Base-by-base conservation (phyloP, 805 yeast genomes). In the Candida tibetensis region DNA sequence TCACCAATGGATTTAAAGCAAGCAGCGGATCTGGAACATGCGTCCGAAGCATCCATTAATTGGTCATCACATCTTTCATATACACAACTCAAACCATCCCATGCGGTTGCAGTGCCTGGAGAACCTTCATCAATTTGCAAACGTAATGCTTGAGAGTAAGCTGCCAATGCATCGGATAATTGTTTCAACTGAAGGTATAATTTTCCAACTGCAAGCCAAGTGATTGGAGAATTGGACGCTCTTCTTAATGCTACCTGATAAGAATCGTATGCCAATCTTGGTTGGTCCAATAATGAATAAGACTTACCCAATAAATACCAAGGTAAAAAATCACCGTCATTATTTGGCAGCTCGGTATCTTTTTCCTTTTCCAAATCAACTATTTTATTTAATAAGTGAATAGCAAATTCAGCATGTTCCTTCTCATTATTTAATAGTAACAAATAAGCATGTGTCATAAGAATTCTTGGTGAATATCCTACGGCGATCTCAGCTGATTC, bases 161-260 rank as follows among this genome's bases (percentile, higher is more conserved):
- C 85, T 4, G 81, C 79, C 35, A 81, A 60, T 0, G 87, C 81
- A 50, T 81, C 87, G 3, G 79, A 74, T 17, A 81, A 54, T 55
- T 81, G 87, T 32, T 75, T 76, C 46, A 79, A 60, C 44, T 71
- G 71, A 39, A 81, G 56, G 49, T 81, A 81, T 34, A 82, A 61
- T 9, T 76, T 69, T 3, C 85, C 89, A 19, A 81, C 78, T 0
- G 82, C 78, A 23, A 81, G 58, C 89, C 87, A 81, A 2, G 82
- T 74, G 34, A 78, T 61, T n/a, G 85, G 78, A 10, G 72, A 69
- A 12, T 62, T 57, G 14, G 78, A 71, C 0, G 79, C 77, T 30
- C 76, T 69, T 44, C 74, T 62, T 38, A 78, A 58, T 1, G 83
- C 77, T 32, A 72, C 60, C 49, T 79, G 82, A 40, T 74, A 69